These are phyloP conservation scores for Alternaria gaisen DNA, from an alignment of 2,329 filamentous ascomycete species.

Conservation along the genomic window DNA sequence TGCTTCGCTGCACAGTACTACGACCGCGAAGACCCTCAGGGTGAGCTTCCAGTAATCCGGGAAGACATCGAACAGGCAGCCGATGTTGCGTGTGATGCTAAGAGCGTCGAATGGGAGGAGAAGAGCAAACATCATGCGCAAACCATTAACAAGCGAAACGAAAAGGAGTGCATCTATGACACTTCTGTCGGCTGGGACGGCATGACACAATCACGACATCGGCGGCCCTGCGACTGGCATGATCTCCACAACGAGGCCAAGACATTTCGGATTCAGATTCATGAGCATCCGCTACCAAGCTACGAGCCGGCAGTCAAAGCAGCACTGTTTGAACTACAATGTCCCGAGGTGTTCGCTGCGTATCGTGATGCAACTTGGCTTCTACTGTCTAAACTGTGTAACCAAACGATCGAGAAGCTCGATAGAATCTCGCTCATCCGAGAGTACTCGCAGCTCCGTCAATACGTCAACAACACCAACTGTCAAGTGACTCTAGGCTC, in stretches of 20 bases:
- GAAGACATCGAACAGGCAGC: slow-evolving; percentile 49
- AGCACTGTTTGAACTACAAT: slow-evolving; percentile 62
- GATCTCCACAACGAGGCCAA: slow-evolving; percentile 47
- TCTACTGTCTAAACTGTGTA: slow-evolving; percentile 54
- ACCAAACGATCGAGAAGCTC: slow-evolving; percentile 3
- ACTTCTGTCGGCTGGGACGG: slow-evolving; percentile 32
- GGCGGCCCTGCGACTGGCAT: slow-evolving; percentile 57
- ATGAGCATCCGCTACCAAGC: slow-evolving; percentile 62
- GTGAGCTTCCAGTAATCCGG: slow-evolving; percentile 42
- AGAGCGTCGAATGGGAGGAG: slow-evolving; percentile 52
- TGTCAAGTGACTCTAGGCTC: slow-evolving; percentile 55
- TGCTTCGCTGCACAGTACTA: slow-evolving; percentile 62
- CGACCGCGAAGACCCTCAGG: slow-evolving; percentile 36
- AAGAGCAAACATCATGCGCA: slow-evolving; percentile 31
- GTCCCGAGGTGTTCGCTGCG: slow-evolving; percentile 55
- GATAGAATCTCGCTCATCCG: slow-evolving; percentile 33
- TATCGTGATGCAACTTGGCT: slow-evolving; percentile 65
- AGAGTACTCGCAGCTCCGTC: slow-evolving; percentile 46
- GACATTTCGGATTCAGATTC: slow-evolving; percentile 56
- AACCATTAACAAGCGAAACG: slow-evolving; percentile 36
- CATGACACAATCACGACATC: slow-evolving; percentile 16
- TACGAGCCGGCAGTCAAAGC: slow-evolving; percentile 49
- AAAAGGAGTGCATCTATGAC: slow-evolving; percentile 42
- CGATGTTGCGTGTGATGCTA: slow-evolving; percentile 36
- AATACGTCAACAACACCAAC: slow-evolving; percentile 23